These are phyloP conservation scores for Rhynchospora tenuis DNA, from an alignment of 176 grass and related monocot species.

Conservation along the genomic window DNA sequence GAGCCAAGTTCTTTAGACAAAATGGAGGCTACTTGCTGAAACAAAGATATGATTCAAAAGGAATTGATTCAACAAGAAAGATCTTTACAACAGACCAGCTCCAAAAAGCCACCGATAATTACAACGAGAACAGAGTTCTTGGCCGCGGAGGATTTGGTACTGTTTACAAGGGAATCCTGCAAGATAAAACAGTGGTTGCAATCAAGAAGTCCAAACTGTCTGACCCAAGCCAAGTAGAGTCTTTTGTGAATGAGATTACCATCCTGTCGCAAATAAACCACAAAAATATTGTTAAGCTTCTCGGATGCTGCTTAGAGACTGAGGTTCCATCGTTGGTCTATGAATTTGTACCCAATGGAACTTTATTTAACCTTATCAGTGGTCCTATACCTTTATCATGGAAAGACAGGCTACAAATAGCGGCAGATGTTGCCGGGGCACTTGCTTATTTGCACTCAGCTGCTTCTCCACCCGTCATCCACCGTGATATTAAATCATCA, in stretches of 20 bases:
- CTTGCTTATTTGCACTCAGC: not conserved
- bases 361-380: not conserved
- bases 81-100: not conserved
- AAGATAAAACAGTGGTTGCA: not conserved
- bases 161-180: not conserved
- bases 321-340: conserved; percentile 15
- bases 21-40: not conserved
- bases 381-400: not conserved
- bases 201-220: conserved; percentile 10
- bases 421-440: not conserved
- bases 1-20: not conserved
- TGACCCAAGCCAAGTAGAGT: not conserved
- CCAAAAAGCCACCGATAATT: not conserved
- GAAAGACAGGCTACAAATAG: conserved; percentile 11
- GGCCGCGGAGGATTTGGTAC: not conserved
- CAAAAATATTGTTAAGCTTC: conserved; percentile 21
- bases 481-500: conserved; percentile 20
- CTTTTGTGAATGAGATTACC: conserved; percentile 7
- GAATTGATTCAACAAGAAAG: not conserved
- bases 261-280: conserved; percentile 20
- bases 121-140: not conserved
- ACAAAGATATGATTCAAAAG: not conserved
- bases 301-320: not conserved
- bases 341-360: conserved; percentile 25
- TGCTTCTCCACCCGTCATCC: not conserved